Percentiles rank a stretch among this genome's conserved stretches.
Conservation (phyloP, 2,329 filamentous ascomycete genomes). For the Fusarium neocosmosporiellum region DNA sequence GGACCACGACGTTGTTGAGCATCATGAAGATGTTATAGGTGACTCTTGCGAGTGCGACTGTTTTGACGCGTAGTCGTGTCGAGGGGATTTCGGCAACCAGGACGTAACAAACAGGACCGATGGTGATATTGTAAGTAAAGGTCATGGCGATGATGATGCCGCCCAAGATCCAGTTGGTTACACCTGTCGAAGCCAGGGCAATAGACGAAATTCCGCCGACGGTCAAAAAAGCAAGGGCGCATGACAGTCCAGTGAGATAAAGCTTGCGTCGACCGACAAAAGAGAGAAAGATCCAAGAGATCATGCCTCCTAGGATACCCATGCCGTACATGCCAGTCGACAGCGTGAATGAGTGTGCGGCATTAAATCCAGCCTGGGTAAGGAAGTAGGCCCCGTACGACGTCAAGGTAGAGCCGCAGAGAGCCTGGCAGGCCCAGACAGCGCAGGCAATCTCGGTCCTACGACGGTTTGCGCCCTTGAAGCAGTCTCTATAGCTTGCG, state of each 20-base stretch:
- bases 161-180: slow-evolving; percentile 50
- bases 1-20: slow-evolving; percentile 43
- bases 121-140: slow-evolving; percentile 48
- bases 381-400: slow-evolving; percentile 54
- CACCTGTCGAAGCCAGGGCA: slow-evolving; percentile 42
- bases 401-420: slow-evolving; percentile 39
- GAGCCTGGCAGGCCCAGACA: slow-evolving; percentile 42
- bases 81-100: slow-evolving; percentile 54
- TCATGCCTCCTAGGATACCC: slow-evolving; percentile 53
- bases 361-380: slow-evolving; percentile 53
- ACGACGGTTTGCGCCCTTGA: slow-evolving; percentile 41
- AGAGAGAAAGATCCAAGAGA: slow-evolving; percentile 54
- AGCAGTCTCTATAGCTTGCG: slow-evolving; percentile 35
- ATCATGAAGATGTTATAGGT: slow-evolving; percentile 39
- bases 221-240: slow-evolving; percentile 47
- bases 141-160: slow-evolving; percentile 55
- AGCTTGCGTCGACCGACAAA: slow-evolving; percentile 54
- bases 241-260: slow-evolving; percentile 51
- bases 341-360: slow-evolving; percentile 52
- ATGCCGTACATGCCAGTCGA: slow-evolving; percentile 53
- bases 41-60: slow-evolving; percentile 52
- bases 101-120: slow-evolving; percentile 46
- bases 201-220: slow-evolving; percentile 54
- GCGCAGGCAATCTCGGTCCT: slow-evolving; percentile 45
- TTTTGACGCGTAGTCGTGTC: slow-evolving; percentile 53